phyloP scores from a whole-genome alignment of 2,329 filamentous ascomycete genomes.

The Myotisia sp. region DNA sequence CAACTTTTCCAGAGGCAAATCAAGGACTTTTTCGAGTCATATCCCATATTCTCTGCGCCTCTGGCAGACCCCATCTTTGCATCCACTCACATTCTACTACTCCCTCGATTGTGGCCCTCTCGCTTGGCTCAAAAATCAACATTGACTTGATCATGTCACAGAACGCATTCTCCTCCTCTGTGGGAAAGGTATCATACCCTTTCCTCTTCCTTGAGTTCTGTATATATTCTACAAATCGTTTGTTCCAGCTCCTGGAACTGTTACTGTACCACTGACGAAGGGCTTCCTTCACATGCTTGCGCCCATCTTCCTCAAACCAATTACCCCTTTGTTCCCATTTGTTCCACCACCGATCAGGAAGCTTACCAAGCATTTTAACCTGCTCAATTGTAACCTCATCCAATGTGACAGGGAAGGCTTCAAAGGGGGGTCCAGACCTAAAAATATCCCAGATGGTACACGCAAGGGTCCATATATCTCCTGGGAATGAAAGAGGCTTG shows the following conservation, averaged over 20 bases:
- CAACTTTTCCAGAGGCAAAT: no score
- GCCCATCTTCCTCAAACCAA: conserved; percentile 10
- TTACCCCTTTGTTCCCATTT: conserved; percentile 10
- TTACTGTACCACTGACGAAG: conserved; percentile 7
- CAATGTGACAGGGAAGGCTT: conserved; percentile 12
- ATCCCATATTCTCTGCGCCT: conserved; percentile 1
- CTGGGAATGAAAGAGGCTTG: conserved; percentile 18
- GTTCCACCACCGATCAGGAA: conserved; percentile 14
- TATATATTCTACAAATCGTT: conserved; percentile 5
- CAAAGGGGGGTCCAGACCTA: conserved; percentile 14
- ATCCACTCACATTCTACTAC: conserved; percentile 15
- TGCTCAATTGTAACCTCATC: conserved; percentile 16
- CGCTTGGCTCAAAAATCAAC: conserved; percentile 11
- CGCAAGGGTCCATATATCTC: conserved; percentile 25
- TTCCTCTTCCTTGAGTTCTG: conserved; percentile 5
- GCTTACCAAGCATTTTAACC: conserved; percentile 17
- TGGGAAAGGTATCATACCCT: conserved; percentile 8
- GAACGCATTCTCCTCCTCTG: conserved; percentile 12
- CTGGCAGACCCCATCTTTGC: conserved; percentile 11
- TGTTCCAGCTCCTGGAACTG: conserved; percentile 3
- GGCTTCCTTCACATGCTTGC: conserved; percentile 6
- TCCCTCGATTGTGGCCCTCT: conserved; percentile 12
- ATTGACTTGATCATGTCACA: conserved; percentile 13
- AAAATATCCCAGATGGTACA: conserved; percentile 25
- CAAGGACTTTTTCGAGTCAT: no score